Evolutionary conservation across 2,329 filamentous ascomycete genomes (phyloP).

Genomic region (Venturia nashicola): DNA sequence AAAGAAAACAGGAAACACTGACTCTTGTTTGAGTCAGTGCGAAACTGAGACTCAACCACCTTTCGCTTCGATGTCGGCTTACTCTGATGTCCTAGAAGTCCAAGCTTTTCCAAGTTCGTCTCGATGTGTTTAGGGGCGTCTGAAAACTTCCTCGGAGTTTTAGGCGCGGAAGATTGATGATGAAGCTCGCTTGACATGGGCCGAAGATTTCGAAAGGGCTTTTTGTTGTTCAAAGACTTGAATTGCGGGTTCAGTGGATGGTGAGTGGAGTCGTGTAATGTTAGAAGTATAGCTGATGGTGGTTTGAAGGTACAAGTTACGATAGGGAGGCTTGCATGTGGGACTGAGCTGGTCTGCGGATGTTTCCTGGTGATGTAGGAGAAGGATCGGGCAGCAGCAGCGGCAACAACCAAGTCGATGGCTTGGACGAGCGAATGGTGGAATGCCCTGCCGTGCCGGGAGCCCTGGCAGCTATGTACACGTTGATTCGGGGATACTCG

Average conservation of each 20-base stretch:
- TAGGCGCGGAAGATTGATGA: neutral
- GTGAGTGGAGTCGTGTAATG: neutral
- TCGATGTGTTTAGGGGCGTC: constrained; percentile 15
- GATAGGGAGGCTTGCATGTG: neutral
- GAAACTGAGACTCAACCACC: constrained; percentile 22
- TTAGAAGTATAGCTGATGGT: neutral
- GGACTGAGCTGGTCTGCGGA: neutral
- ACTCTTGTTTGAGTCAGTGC: constrained; percentile 19
- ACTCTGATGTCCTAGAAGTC: constrained; percentile 17
- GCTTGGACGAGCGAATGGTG: neutral
- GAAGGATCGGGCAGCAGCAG: neutral
- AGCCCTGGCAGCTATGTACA: constrained; percentile 3
- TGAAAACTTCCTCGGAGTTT: neutral
- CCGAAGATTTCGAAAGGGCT: neutral
- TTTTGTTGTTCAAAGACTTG: neutral
- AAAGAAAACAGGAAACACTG: constrained; percentile 15
- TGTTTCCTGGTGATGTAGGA: neutral
- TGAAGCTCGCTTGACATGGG: constrained; percentile 9
- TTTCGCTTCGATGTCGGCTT: constrained; percentile 18
- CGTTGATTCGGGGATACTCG: neutral
- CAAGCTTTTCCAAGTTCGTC: constrained; percentile 23
- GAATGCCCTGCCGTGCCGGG: neutral
- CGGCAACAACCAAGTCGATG: neutral
- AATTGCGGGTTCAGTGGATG: neutral
- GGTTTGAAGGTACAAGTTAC: neutral